Evolutionary conservation across 441 rosid species (phyloP).

Genomic region (Croton setiger): DNA sequence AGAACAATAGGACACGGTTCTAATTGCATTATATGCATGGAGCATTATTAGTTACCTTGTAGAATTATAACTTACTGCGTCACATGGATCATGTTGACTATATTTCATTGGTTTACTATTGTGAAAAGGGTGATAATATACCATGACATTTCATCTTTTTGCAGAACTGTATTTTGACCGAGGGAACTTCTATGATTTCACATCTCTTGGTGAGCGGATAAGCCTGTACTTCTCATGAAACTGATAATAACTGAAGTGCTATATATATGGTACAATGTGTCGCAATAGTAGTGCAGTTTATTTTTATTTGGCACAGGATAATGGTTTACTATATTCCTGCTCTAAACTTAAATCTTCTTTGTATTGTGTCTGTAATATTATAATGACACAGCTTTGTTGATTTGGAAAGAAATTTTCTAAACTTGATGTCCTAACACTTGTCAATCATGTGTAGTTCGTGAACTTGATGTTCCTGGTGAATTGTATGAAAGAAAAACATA

Average conservation of each 20-base stretch:
- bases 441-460: slow-evolving; percentile 59
- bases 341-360: not conserved
- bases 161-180: slow-evolving; percentile 85
- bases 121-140: slow-evolving; percentile 1
- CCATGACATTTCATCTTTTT: slow-evolving; percentile 21
- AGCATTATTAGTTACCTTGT: not conserved
- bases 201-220: slow-evolving; percentile 79
- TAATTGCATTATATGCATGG: slow-evolving; percentile 9
- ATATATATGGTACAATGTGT: not conserved
- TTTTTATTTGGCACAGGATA: not conserved
- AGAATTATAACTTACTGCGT: not conserved
- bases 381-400: not conserved
- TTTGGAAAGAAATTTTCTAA: not conserved
- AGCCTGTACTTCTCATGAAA: slow-evolving; percentile 7
- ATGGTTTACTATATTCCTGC: slow-evolving; percentile 6
- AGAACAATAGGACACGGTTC: not conserved
- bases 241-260: not conserved
- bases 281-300: not conserved
- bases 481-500: slow-evolving; percentile 83
- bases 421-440: slow-evolving; percentile 9
- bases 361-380: not conserved
- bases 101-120: not conserved
- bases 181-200: slow-evolving; percentile 92
- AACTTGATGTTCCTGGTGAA: slow-evolving; percentile 92
- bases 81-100: not conserved